Evolutionary conservation across 306 rosid species (phyloP), one percentile per base, ranked within the genome.

Genomic region (Casuarina equisetifolia): DNA sequence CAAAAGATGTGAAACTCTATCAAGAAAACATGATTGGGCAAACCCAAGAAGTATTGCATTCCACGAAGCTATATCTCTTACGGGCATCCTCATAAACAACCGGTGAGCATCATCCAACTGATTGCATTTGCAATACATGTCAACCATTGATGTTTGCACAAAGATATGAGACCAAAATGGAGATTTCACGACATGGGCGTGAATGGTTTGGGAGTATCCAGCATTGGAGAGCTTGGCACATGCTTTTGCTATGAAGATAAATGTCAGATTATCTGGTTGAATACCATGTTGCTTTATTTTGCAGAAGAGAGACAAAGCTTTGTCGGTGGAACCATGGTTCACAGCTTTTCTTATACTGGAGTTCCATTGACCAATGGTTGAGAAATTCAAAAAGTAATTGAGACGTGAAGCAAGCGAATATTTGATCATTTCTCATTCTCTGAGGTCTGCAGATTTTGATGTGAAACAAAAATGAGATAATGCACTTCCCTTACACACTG

Each of bases 21-120:
- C 86, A 19, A 78, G 49, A 43, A 45, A 78, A 36, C 87, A 87
- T 1, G 49, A 75, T 3, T 82, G 91, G 72, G 84, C 79, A 68
- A 89, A 91, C 11, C 92, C 97, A 46, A 75, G 16, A 40, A 91
- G 81, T 86, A 91, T 89, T 6, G 88, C 83, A 52, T 91, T 91
- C 89, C 94, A 91, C 51, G 91, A 77, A 76, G 91, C 82, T 51
- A 79, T 57, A 58, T 89, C 92, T 79, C 87, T 89, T 1, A 6
- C 46, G 3, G 88, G 85, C 88, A 88, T 88, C 82, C 72, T 81
- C 66, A 71, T 90, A 63, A 91, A 91, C 73, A 88, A 50, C 4
- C 68, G 66, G 78, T 72, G 70, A 0, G 97, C 97, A 13, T 85
- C 82, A 42, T 74, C 71, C 74, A 85, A 39, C 46, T 49, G 79